Evolutionary conservation across 352 stramenopile genomes (phyloP).

Genomic region (Phytophthora fragariae): DNA sequence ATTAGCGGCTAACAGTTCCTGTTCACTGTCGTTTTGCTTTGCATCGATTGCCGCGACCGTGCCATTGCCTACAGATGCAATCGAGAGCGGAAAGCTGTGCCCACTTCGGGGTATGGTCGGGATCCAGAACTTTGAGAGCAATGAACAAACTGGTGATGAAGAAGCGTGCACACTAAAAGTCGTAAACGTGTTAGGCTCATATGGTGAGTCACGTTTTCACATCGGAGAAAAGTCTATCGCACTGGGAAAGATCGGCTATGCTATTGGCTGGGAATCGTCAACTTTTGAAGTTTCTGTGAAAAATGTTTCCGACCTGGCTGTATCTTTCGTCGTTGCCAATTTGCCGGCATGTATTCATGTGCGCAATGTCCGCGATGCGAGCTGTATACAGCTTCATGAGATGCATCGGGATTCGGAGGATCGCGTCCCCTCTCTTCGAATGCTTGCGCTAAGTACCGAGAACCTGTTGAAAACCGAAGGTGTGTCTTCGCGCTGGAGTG

Average conservation of each 20-base stretch:
- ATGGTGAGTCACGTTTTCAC: conserved; percentile 68
- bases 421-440: conserved; percentile 51
- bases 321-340: conserved; percentile 69
- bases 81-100: conserved; percentile 71
- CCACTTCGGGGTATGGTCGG: conserved; percentile 71
- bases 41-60: conserved; percentile 67
- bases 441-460: conserved; percentile 53
- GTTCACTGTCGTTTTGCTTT: conserved; percentile 73
- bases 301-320: conserved; percentile 72
- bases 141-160: conserved; percentile 17
- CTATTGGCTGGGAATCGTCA: conserved; percentile 75
- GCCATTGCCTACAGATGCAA: conserved; percentile 53
- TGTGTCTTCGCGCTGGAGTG: conserved; percentile 24
- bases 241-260: conserved; percentile 87
- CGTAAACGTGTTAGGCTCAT: conserved; percentile 64
- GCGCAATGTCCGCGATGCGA: conserved; percentile 45
- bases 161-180: conserved; percentile 76
- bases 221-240: conserved; percentile 62
- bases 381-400: conserved; percentile 35
- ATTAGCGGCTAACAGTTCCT: conserved; percentile 58
- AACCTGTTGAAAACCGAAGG: conserved; percentile 17
- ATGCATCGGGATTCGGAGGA: conserved; percentile 7
- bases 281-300: conserved; percentile 71
- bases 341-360: conserved; percentile 66
- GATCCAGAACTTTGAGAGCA: conserved; percentile 72